phyloP scores from a whole-genome alignment of 305 asterid species.

The Rubia peregrina region DNA sequence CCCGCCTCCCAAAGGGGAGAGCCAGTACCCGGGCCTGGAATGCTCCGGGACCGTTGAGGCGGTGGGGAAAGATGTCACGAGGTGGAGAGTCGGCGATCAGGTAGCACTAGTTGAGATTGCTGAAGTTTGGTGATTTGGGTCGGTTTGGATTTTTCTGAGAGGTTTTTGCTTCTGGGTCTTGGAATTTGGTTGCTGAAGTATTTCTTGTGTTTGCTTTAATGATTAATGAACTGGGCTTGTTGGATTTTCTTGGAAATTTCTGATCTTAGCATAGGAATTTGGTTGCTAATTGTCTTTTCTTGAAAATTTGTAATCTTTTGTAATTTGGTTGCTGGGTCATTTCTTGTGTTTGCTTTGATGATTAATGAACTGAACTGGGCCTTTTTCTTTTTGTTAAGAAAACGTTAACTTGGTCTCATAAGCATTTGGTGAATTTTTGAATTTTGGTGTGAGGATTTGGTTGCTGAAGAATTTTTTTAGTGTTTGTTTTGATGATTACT shows the following conservation, averaged over 20 bases:
- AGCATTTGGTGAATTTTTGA: neutral
- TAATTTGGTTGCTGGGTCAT: neutral
- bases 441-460: too few species aligned
- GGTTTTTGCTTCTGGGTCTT: neutral
- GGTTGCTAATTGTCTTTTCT: neutral
- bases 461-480: neutral
- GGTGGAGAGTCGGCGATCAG: constrained; percentile 90
- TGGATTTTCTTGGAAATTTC: neutral
- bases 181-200: neutral
- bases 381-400: neutral
- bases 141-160: neutral
- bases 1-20: constrained; percentile 70
- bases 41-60: constrained; percentile 82
- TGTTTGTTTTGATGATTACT: neutral
- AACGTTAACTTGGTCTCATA: neutral
- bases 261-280: neutral
- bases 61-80: constrained; percentile 55
- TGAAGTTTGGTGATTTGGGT: neutral
- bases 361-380: neutral
- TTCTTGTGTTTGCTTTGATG: neutral
- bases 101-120: constrained; percentile 22
- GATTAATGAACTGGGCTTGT: neutral
- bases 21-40: constrained; percentile 76
- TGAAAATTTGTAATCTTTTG: neutral
- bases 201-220: neutral